Conservation (phyloP, 495 filamentous ascomycete species). For the Penicillium nucicola region DNA sequence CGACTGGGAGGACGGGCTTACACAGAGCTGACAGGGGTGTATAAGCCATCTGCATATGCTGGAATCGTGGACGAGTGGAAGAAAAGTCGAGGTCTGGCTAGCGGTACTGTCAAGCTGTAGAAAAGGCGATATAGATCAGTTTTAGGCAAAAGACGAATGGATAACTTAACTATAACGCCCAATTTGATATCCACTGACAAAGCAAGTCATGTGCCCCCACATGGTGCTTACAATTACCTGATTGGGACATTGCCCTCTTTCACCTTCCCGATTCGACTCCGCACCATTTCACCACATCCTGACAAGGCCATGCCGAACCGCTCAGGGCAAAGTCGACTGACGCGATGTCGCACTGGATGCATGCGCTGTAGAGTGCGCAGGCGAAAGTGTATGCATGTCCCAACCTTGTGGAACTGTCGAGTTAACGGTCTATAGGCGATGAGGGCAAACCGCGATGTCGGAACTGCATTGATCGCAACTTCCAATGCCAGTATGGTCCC, state of each 20-base stretch:
- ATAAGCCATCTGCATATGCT: conserved; percentile 25
- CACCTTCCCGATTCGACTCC: not conserved
- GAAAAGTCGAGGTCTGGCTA: not conserved
- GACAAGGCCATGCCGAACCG: conserved; percentile 11
- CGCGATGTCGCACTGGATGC: conserved; percentile 41
- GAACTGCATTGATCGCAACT: conserved; percentile 39
- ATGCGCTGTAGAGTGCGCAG: conserved; percentile 40
- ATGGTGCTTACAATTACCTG: conserved; percentile 21
- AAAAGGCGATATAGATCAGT: not conserved
- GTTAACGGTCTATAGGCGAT: conserved; percentile 27
- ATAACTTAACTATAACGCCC: too few relatives aligned
- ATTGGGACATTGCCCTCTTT: conserved; percentile 4
- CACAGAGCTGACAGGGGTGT: conserved; percentile 26
- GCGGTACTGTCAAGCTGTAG: not conserved
- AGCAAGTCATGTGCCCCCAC: conserved; percentile 5
- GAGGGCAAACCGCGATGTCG: conserved; percentile 40
- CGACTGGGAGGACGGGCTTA: conserved; percentile 21
- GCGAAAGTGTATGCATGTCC: conserved; percentile 34
- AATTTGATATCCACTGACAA: not conserved
- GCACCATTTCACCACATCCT: not conserved
- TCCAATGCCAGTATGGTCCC: conserved; percentile 36
- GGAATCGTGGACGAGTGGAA: conserved; percentile 32
- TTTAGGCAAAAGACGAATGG: too few relatives aligned
- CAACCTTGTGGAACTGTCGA: not conserved
- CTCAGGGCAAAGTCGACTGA: conserved; percentile 16